These are phyloP conservation scores for Aspergillus versicolor DNA, from an alignment of 2,329 filamentous ascomycete genomes.

Conservation along the genomic window DNA sequence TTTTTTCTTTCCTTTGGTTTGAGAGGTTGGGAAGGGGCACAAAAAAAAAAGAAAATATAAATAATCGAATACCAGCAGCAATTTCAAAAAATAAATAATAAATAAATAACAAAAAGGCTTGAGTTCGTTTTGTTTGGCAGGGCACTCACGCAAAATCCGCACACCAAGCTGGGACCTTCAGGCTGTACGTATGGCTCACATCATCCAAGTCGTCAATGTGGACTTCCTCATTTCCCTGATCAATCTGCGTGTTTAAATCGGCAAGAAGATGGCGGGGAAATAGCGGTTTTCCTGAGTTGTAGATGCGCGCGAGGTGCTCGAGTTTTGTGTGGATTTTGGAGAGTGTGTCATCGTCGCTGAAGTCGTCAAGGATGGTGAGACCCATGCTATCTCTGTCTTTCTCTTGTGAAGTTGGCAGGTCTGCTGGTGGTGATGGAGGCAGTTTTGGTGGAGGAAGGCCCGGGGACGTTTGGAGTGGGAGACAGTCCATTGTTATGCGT, in stretches of 20 bases:
- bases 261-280: constrained; percentile 22
- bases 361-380: not conserved
- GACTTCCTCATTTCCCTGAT: constrained; percentile 17
- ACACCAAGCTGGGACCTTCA: constrained; percentile 18
- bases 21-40: not conserved
- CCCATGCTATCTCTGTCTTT: not conserved
- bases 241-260: constrained; percentile 19
- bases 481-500: not conserved
- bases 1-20: not conserved
- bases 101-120: too few relatives aligned
- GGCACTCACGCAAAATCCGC: constrained; percentile 17
- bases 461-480: not conserved
- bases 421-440: not conserved
- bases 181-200: constrained; percentile 15
- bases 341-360: constrained; percentile 10
- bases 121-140: too few relatives aligned
- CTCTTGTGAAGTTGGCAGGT: not conserved
- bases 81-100: too few relatives aligned
- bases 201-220: constrained; percentile 18
- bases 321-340: constrained; percentile 15
- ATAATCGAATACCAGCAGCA: too few relatives aligned
- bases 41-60: not conserved
- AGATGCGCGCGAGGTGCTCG: constrained; percentile 19
- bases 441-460: not conserved
- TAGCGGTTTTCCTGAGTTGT: constrained; percentile 20